phyloP scores from a whole-genome alignment of 1,284 basidiomycete genomes.

The Kalmanozyma brasiliensis region DNA sequence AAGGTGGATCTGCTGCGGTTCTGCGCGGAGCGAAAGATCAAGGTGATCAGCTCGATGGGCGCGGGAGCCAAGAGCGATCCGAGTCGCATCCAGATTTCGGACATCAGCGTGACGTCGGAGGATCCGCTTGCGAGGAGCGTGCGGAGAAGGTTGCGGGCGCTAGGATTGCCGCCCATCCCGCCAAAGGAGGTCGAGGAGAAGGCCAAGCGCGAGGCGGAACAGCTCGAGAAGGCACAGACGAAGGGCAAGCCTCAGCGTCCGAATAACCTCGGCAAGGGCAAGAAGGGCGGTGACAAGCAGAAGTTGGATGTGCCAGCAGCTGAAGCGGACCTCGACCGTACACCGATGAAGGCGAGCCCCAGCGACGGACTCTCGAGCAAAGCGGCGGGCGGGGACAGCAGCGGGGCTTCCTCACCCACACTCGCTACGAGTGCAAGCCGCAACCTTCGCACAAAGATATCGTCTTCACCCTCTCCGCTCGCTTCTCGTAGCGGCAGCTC shows the following conservation, averaged over 20 bases:
- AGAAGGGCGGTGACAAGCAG: slow-evolving; percentile 19
- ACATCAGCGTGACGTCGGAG: slow-evolving; percentile 91
- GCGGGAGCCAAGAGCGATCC: slow-evolving; percentile 97
- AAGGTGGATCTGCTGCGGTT: slow-evolving; percentile 72
- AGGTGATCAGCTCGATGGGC: slow-evolving; percentile 90
- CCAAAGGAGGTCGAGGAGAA: slow-evolving; percentile 47
- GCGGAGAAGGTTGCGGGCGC: slow-evolving; percentile 77
- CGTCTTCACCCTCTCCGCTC: slow-evolving; percentile 36
- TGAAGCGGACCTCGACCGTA: slow-evolving; percentile 20
- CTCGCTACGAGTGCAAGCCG: slow-evolving; percentile 5
- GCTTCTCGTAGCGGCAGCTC: slow-evolving; percentile 40
- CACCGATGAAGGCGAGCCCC: slow-evolving; percentile 31
- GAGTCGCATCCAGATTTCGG: slow-evolving; percentile 90
- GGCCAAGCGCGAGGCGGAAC: slow-evolving; percentile 25
- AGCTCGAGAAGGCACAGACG: slow-evolving; percentile 34
- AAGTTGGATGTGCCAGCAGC: slow-evolving; percentile 10
- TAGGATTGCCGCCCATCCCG: slow-evolving; percentile 57
- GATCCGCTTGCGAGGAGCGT: slow-evolving; percentile 94
- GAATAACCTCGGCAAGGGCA: slow-evolving; percentile 15
- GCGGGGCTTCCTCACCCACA: slow-evolving; percentile 18
- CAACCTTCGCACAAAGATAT: slow-evolving; percentile 6
- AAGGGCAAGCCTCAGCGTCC: slow-evolving; percentile 4
- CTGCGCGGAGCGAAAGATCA: slow-evolving; percentile 60
- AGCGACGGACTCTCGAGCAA: slow-evolving; percentile 18
- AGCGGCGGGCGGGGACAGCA: slow-evolving; percentile 17